phyloP scores from a whole-genome alignment of 1,139 yeast genomes.

The Yamadazyma aaseri region DNA sequence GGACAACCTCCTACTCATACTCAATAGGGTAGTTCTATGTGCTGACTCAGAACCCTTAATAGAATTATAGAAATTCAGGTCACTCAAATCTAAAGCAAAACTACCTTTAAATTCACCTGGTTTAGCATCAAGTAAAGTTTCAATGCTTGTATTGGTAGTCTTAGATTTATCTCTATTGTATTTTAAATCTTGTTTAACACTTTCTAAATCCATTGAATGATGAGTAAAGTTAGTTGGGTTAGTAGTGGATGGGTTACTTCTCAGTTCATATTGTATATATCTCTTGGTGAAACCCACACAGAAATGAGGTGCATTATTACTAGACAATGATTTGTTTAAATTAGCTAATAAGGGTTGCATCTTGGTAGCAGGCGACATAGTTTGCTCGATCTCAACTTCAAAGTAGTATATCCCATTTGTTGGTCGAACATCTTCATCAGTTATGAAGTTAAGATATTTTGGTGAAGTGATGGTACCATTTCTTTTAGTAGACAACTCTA shows the following conservation, averaged over 20 bases:
- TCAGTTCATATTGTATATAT: conserved; percentile 20
- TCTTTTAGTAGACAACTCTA: conserved; percentile 18
- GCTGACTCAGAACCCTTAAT: conserved; percentile 30
- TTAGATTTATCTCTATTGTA: conserved; percentile 18
- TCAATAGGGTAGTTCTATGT: conserved; percentile 30
- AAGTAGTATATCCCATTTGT: conserved; percentile 38
- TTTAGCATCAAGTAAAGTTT: conserved; percentile 23
- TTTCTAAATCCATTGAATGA: conserved; percentile 27
- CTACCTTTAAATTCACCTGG: conserved; percentile 45
- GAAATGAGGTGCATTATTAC: conserved; percentile 32
- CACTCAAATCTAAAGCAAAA: conserved; percentile 43
- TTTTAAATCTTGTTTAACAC: conserved; percentile 27
- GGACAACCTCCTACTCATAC: conserved; percentile 39
- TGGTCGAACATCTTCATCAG: conserved; percentile 32
- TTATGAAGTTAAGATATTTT: conserved; percentile 33
- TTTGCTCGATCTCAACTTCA: conserved; percentile 37
- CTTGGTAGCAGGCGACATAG: conserved; percentile 28
- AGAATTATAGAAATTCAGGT: conserved; percentile 41
- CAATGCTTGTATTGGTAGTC: conserved; percentile 18
- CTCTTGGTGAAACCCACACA: conserved; percentile 39
- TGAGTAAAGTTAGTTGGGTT: conserved; percentile 5
- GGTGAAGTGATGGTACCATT: background rate
- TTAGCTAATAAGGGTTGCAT: conserved; percentile 33
- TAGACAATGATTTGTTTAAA: conserved; percentile 35
- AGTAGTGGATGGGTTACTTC: conserved; percentile 11